Conservation (phyloP, 2,329 filamentous ascomycete species). For the Penicillium fuscoglaucum region DNA sequence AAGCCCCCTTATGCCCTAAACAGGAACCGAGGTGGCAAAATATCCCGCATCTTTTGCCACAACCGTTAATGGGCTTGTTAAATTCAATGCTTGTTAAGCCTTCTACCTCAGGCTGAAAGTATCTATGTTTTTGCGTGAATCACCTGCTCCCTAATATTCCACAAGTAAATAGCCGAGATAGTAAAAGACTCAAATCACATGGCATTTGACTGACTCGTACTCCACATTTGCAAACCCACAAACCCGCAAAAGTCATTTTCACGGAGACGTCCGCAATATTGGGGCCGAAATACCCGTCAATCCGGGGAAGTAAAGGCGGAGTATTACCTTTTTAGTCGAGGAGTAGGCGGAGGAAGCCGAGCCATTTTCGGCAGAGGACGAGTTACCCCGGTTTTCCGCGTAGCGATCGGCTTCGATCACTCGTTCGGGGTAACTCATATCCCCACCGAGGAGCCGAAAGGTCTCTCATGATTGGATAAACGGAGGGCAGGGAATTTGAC, state of each 20-base stretch:
- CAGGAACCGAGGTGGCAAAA: too few relatives aligned
- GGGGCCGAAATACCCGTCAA: neutral
- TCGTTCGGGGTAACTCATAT: neutral
- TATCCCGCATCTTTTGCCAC: too few relatives aligned
- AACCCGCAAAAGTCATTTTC: neutral
- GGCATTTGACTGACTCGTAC: neutral
- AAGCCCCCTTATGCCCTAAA: too few relatives aligned
- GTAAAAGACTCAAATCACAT: neutral
- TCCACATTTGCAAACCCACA: neutral
- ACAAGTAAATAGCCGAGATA: neutral
- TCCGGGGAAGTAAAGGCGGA: neutral
- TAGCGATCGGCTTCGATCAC: neutral
- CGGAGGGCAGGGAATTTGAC: too few relatives aligned
- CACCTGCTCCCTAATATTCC: neutral
- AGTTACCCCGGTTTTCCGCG: neutral
- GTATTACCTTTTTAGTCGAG: neutral
- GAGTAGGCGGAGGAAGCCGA: constrained; percentile 1
- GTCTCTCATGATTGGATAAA: neutral
- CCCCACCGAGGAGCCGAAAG: neutral
- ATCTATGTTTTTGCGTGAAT: neutral
- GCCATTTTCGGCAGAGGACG: neutral
- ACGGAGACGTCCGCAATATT: neutral
- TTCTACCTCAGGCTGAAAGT: too few relatives aligned
- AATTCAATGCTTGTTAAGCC: neutral
- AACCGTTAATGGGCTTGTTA: neutral